Base-by-base conservation (phyloP, 768 basidiomycete species). In the Tylopilus intermedius region DNA sequence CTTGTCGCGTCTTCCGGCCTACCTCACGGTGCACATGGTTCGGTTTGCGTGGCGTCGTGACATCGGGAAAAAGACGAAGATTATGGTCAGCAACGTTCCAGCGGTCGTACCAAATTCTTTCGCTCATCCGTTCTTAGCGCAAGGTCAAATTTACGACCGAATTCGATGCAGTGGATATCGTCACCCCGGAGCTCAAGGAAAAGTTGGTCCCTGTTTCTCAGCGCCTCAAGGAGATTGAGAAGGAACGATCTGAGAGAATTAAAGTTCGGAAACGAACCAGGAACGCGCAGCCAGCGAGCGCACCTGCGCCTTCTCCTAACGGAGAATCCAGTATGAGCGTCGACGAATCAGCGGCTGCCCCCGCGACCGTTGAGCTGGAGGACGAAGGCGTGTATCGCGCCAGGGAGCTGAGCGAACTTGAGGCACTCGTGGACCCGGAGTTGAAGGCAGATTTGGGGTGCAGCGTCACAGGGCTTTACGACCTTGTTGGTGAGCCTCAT, bases 31-130 rank as follows among this genome's bases (percentile, higher is more conserved):
- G 4, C 93, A 98, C 62, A 90, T 97, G 88, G 94, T 94, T 11
- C 88, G 96, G 44, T 99, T 98, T 68, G 87, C 85, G 50, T 99
- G 96, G 96, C 76, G 91, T 54, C 76, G 81, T 35, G 96, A 98
- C 59, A 94, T 96, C 54, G 71, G 71, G 47, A 92, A 87, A 75
- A 98, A 98, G 66, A 84, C 95, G 2, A 98, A 99, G 73, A 95
- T 98, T 67, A 93, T 99, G 95, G 88, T 88, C 55, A 41, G 72
- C 61, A 27, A 5, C 18, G 8, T 40, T 29, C 15, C 7, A 24
- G 42, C 15, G 7, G 33, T 46, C 24, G 30, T 3, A 27, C 15
- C 30, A 15, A 43, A 8, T 6, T 44, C 15, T 30, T 4, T n/a
- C 18, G 21, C 47, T 38, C 6, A 30, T 52, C 21, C 26, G 11